Evolutionary conservation across 2,329 filamentous ascomycete species (phyloP).

Genomic region (Nigrospora sphaerica): DNA sequence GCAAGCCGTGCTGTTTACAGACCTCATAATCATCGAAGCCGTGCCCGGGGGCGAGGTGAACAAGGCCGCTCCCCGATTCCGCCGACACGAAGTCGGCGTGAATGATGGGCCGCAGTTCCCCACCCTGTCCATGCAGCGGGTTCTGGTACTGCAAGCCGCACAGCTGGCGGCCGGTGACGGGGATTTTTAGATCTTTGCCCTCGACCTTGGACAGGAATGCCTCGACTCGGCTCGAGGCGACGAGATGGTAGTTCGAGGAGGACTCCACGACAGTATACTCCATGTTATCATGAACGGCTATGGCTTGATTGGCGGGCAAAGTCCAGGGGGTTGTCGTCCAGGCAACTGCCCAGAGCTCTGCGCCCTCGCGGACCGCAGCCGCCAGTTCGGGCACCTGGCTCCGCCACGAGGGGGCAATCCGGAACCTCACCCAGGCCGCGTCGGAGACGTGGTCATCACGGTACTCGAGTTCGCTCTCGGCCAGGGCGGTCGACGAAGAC

Average conservation of each 20-base stretch:
- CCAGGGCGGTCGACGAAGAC: slow-evolving; percentile 70
- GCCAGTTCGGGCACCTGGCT: slow-evolving; percentile 18
- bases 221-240: slow-evolving; percentile 67
- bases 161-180: slow-evolving; percentile 60
- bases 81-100: slow-evolving; percentile 84
- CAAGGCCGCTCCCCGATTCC: slow-evolving; percentile 88
- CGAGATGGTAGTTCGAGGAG: slow-evolving; percentile 53
- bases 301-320: slow-evolving; percentile 82
- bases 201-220: slow-evolving; percentile 43
- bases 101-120: slow-evolving; percentile 61
- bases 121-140: slow-evolving; percentile 53
- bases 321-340: slow-evolving; percentile 99
- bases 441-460: slow-evolving; percentile 65
- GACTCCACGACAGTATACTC: slow-evolving; percentile 63
- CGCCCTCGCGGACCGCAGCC: background rate
- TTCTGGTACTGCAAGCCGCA: slow-evolving; percentile 62
- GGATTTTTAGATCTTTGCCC: slow-evolving; percentile 42
- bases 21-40: slow-evolving; percentile 94
- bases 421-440: slow-evolving; percentile 76
- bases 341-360: slow-evolving; percentile 66
- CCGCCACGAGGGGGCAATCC: slow-evolving; percentile 43
- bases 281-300: slow-evolving; percentile 71
- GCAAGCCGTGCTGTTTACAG: slow-evolving; percentile 63
- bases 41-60: slow-evolving; percentile 89
- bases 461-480: slow-evolving; percentile 81